phyloP scores from a whole-genome alignment of 2,329 filamentous ascomycete species.

The Fusarium papillatum region DNA sequence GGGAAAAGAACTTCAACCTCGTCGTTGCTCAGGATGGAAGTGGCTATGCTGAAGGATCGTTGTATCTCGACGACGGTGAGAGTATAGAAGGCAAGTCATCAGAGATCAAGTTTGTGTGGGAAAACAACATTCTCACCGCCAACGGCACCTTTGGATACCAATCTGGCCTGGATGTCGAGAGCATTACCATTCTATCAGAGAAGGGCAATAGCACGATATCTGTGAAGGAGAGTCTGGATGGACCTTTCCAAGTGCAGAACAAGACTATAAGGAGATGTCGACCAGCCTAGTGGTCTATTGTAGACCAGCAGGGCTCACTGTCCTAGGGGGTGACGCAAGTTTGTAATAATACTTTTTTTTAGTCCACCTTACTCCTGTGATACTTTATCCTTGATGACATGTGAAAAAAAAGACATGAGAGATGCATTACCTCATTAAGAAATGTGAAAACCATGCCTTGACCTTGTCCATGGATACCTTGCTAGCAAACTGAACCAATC shows the following conservation, averaged over 20 bases:
- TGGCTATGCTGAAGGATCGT: slow-evolving; percentile 73
- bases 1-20: slow-evolving; percentile 77
- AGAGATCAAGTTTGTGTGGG: not conserved
- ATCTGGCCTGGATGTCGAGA: not conserved
- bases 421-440: not conserved
- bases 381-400: not conserved
- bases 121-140: not conserved
- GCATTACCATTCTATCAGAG: not conserved
- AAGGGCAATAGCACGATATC: not conserved
- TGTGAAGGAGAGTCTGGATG: not conserved
- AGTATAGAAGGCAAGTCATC: slow-evolving; percentile 1
- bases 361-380: not conserved
- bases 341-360: not conserved
- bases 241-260: not conserved
- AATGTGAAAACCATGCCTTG: not conserved
- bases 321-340: not conserved
- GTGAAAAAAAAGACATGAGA: not conserved
- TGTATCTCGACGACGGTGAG: slow-evolving; percentile 86
- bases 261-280: not conserved
- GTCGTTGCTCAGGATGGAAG: slow-evolving; percentile 75
- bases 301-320: not conserved
- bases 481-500: not conserved
- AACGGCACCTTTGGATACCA: not conserved
- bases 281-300: not conserved
- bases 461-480: not conserved